phyloP scores from a whole-genome alignment of 768 basidiomycete genomes.

The Mycena galopus region DNA sequence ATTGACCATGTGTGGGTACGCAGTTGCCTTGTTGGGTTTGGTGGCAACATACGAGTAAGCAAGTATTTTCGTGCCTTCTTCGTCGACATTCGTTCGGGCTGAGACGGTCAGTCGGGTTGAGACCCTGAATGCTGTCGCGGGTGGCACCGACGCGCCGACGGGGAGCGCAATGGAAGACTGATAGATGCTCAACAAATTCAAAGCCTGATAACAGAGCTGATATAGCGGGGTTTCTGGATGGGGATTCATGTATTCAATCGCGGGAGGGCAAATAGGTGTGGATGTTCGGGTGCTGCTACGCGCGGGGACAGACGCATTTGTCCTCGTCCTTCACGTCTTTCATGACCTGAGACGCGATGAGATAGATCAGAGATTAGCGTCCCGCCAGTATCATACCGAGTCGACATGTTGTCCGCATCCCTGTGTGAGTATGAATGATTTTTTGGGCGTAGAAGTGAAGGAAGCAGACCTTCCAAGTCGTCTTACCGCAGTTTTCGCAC shows the following conservation, averaged over 20 bases:
- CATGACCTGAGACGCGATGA: slow-evolving; percentile 55
- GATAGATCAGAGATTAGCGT: slow-evolving; percentile 24
- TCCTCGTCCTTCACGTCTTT: slow-evolving; percentile 60
- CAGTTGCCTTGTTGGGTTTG: too few relatives aligned
- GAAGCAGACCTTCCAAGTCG: slow-evolving; percentile 70
- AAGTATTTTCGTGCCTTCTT: too few relatives aligned
- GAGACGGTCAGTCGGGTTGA: too few relatives aligned
- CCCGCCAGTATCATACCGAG: slow-evolving; percentile 64
- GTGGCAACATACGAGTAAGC: too few relatives aligned
- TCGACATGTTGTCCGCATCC: slow-evolving; percentile 81
- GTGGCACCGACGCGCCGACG: too few relatives aligned
- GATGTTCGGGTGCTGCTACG: slow-evolving; percentile 1
- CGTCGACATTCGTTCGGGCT: too few relatives aligned
- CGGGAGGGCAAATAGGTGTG: background rate
- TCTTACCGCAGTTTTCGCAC: slow-evolving; percentile 75
- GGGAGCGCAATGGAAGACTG: too few relatives aligned
- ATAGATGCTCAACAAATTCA: too few relatives aligned
- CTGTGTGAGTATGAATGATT: slow-evolving; percentile 55
- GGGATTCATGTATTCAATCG: background rate
- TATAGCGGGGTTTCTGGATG: too few relatives aligned
- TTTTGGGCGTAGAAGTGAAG: background rate
- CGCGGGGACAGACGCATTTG: slow-evolving; percentile 56
- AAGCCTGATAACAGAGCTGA: too few relatives aligned
- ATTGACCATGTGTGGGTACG: too few relatives aligned
- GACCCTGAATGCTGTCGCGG: too few relatives aligned